Base-by-base conservation (phyloP, 148 eudicot species). In the Rhododendron molle region DNA sequence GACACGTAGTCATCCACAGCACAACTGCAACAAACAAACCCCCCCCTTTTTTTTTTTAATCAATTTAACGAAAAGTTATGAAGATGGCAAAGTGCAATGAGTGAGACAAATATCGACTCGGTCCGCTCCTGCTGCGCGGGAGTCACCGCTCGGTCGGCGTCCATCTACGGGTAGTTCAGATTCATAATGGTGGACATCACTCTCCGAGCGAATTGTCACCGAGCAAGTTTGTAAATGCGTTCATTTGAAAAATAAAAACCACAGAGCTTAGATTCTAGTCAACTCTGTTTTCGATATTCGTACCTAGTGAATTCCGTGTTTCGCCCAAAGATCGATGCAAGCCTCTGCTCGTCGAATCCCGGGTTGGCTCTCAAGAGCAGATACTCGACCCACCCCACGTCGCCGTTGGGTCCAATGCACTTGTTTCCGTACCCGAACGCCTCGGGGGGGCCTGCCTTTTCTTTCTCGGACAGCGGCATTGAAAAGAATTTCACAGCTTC, bases 351-450 rank as follows among this genome's bases (percentile, higher is more conserved):
- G 43, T 77, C 60, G 50, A 87, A 90, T 26, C 87, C 83, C 1
- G 88, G 74, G 81, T 80, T 87, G 30, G 90, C 77, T 26, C 84
- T 85, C 2, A 92, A 62, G 40, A 93, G 92, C 52, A 93, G 86
- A 76, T 93, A 93, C 50, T 93, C 95, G 43, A 93, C 82, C 92
- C 92, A 89, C 10, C 95, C 92, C 0, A 91, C 86, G 50, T 93
- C 95, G 10, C 93, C 93, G 80, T 89, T 93, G 26, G 21, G 77
- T 46, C 95, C 95, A 79, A 93, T 91, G 49, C 80, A 88, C 88
- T 91, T 91, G 85, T 85, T 90, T 1, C 95, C 95, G 84, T 91
- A 93, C 21, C 95, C 93, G 83, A 90, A 88, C 0, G 95, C 93
- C 74, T 87, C 30, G 7, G 89, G 89, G 4, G 92, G 83, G 3